phyloP scores from a whole-genome alignment of 2,329 filamentous ascomycete species.

The Aspergillus sp. region DNA sequence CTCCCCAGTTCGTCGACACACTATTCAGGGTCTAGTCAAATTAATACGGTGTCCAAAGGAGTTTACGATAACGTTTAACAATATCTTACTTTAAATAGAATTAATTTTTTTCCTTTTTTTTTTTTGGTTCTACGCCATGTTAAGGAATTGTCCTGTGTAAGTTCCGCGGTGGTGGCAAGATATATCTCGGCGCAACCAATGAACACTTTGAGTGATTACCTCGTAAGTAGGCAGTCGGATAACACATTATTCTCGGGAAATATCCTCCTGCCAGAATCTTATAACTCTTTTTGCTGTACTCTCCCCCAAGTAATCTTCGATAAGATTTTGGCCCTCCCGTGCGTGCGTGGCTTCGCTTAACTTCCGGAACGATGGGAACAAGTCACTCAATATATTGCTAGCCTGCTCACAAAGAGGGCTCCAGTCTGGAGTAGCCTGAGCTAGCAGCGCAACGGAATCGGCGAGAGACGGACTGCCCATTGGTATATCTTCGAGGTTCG shows the following conservation, averaged over 20 bases:
- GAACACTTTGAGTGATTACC: background rate
- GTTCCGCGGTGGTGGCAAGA: background rate
- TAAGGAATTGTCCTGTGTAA: background rate
- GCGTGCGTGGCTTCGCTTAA: constrained; percentile 22
- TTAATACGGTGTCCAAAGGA: background rate
- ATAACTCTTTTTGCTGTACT: constrained; percentile 30
- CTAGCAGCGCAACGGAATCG: constrained; percentile 22
- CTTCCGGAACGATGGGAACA: constrained; percentile 25
- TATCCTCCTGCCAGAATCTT: constrained; percentile 41
- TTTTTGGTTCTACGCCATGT: background rate
- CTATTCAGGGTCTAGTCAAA: background rate
- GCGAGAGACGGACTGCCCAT: background rate
- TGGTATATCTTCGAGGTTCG: constrained; percentile 35
- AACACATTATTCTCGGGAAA: constrained; percentile 23
- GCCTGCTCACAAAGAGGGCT: constrained; percentile 27
- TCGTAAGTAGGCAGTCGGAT: background rate
- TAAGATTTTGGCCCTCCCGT: constrained; percentile 18
- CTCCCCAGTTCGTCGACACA: background rate
- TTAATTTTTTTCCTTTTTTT: background rate
- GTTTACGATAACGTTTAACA: too few species aligned
- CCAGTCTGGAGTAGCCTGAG: constrained; percentile 19
- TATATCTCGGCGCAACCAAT: background rate
- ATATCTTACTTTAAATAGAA: too few species aligned
- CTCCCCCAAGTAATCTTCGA: constrained; percentile 36
- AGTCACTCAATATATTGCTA: constrained; percentile 31